Evolutionary conservation across 164 flowering plant species (phyloP).

Genomic region (Umbilicus rupestris): DNA sequence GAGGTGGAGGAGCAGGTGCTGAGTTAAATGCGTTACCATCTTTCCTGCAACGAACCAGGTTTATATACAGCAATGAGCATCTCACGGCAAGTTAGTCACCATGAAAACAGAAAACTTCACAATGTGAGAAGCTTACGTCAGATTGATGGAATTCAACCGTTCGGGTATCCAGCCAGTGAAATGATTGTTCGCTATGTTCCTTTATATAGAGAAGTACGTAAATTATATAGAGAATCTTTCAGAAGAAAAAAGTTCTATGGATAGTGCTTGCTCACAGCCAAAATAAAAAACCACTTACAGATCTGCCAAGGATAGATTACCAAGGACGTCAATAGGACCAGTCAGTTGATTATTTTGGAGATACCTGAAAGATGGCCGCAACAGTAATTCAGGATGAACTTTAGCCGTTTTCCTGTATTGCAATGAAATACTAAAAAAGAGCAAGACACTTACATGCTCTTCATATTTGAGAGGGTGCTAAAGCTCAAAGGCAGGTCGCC

Average conservation of each 20-base stretch:
- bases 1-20: conserved; percentile 90
- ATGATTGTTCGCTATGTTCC: conserved; percentile 72
- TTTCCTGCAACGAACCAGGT: conserved; percentile 31
- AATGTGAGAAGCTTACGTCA: conserved; percentile 44
- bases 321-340: conserved; percentile 75
- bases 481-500: conserved; percentile 67
- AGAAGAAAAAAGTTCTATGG: too few relatives aligned
- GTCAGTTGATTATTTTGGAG: conserved; percentile 84
- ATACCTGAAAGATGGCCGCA: conserved; percentile 37
- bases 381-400: conserved; percentile 4
- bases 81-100: not conserved
- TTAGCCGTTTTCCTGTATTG: not conserved
- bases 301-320: conserved; percentile 61
- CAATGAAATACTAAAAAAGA: conserved; percentile 1
- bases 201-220: conserved; percentile 16
- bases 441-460: conserved; percentile 43
- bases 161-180: conserved; percentile 85
- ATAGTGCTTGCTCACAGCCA: not conserved
- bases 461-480: conserved; percentile 50
- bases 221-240: not conserved
- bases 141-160: conserved; percentile 49
- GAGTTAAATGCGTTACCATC: conserved; percentile 60
- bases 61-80: not conserved
- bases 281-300: conserved; percentile 44
- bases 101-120: not conserved